Percentiles rank a stretch among this genome's conserved stretches.
phyloP scores from a whole-genome alignment of 169 alveolate species.

The Hepatocystis sp. region DNA sequence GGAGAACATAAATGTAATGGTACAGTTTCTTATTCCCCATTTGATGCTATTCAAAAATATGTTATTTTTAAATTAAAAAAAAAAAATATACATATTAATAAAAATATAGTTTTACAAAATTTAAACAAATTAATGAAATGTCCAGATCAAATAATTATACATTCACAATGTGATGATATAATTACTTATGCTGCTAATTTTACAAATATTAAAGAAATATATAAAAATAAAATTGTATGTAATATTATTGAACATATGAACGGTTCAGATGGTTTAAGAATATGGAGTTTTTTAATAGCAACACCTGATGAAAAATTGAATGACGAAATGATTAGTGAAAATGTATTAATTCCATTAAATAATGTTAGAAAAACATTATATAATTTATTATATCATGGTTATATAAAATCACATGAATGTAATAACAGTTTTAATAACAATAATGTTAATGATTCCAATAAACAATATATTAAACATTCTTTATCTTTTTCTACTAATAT shows the following conservation, averaged over 20 bases:
- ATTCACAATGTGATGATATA: slow-evolving; percentile 25
- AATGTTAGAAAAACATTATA: slow-evolving; percentile 70
- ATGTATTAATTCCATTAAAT: slow-evolving; percentile 60
- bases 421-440: slow-evolving; percentile 29
- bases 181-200: slow-evolving; percentile 52
- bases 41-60: slow-evolving; percentile 51
- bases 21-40: slow-evolving; percentile 9
- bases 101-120: slow-evolving; percentile 59
- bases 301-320: slow-evolving; percentile 30
- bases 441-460: no score
- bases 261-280: slow-evolving; percentile 34
- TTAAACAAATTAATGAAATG: slow-evolving; percentile 45
- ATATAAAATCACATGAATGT: slow-evolving; percentile 64
- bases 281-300: slow-evolving; percentile 34
- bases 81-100: slow-evolving; percentile 41
- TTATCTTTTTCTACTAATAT: slow-evolving; percentile 40
- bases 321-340: slow-evolving; percentile 71
- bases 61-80: slow-evolving; percentile 41
- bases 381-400: slow-evolving; percentile 48
- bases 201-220: slow-evolving; percentile 27
- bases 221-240: slow-evolving; percentile 38
- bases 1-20: slow-evolving; percentile 24
- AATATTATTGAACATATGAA: slow-evolving; percentile 52
- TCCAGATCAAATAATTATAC: slow-evolving; percentile 46
- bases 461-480: slow-evolving; percentile 59